Conservation (phyloP, 345 rosid species). For the Brassica incana region DNA sequence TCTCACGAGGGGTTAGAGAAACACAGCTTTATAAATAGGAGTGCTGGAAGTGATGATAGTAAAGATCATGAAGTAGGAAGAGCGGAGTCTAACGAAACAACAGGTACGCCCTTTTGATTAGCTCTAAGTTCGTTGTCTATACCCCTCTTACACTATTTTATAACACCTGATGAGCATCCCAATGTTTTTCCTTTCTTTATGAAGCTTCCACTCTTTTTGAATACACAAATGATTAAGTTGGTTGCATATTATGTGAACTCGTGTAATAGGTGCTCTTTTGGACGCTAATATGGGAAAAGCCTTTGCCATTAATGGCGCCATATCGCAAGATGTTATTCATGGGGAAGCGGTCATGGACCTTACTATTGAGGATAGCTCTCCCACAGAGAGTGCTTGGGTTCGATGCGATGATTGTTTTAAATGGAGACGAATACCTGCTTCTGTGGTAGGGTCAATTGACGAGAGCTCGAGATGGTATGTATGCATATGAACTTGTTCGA, state of each 20-base stretch:
- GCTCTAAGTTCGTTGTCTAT: conserved; percentile 3
- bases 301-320: conserved; percentile 33
- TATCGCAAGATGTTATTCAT: conserved; percentile 41
- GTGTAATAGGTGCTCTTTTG: conserved; percentile 39
- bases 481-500: conserved; percentile 5
- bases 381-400: conserved; percentile 82
- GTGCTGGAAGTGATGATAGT: conserved; percentile 43
- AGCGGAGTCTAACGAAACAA: conserved; percentile 22
- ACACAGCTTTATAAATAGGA: conserved; percentile 41
- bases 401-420: conserved; percentile 89
- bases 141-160: background rate
- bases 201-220: conserved; percentile 16
- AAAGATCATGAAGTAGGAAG: conserved; percentile 36
- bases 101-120: conserved; percentile 51
- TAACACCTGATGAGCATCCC: conserved; percentile 7
- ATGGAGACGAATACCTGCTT: conserved; percentile 91
- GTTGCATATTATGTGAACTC: conserved; percentile 9
- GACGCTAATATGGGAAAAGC: conserved; percentile 38
- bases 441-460: conserved; percentile 64
- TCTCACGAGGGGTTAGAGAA: conserved; percentile 40
- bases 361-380: conserved; percentile 44
- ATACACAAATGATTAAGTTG: conserved; percentile 14
- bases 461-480: conserved; percentile 78
- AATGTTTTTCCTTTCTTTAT: background rate
- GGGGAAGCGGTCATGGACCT: conserved; percentile 41